Conservation (phyloP, 2,329 filamentous ascomycete species). For the Drechslera avenae region DNA sequence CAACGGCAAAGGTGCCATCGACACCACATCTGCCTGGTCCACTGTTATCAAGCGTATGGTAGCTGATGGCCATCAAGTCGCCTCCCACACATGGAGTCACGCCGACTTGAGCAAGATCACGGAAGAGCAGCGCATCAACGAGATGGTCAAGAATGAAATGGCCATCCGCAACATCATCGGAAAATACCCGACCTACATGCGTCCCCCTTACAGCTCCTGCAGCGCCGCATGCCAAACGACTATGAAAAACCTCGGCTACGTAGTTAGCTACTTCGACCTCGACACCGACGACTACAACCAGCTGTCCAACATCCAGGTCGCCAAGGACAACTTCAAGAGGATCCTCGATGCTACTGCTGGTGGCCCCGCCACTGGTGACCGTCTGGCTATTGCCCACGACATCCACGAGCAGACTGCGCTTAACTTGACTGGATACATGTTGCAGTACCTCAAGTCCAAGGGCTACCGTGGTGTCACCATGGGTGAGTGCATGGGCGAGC, state of each 20-base stretch:
- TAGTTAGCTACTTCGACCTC: conserved; percentile 65
- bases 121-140: conserved; percentile 52
- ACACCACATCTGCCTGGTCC: conserved; percentile 54
- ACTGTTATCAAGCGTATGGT: conserved; percentile 61
- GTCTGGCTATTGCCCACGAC: conserved; percentile 61
- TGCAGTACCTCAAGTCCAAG: conserved; percentile 46
- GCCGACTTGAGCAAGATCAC: conserved; percentile 54
- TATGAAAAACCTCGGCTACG: conserved; percentile 58
- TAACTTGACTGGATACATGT: conserved; percentile 52
- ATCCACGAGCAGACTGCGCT: conserved; percentile 54
- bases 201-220: conserved; percentile 56
- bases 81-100: conserved; percentile 63
- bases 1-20: conserved; percentile 62
- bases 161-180: conserved; percentile 61
- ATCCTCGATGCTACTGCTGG: conserved; percentile 30
- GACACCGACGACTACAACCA: conserved; percentile 58
- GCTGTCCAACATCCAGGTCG: conserved; percentile 42
- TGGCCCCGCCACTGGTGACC: conserved; percentile 35
- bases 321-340: conserved; percentile 49
- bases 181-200: conserved; percentile 62
- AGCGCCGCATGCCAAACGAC: conserved; percentile 46
- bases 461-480: conserved; percentile 54
- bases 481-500: conserved; percentile 56
- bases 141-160: conserved; percentile 61
- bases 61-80: conserved; percentile 64